Conservation (phyloP, 2,329 filamentous ascomycete species). For the Phaeophleospora eucalypticola region DNA sequence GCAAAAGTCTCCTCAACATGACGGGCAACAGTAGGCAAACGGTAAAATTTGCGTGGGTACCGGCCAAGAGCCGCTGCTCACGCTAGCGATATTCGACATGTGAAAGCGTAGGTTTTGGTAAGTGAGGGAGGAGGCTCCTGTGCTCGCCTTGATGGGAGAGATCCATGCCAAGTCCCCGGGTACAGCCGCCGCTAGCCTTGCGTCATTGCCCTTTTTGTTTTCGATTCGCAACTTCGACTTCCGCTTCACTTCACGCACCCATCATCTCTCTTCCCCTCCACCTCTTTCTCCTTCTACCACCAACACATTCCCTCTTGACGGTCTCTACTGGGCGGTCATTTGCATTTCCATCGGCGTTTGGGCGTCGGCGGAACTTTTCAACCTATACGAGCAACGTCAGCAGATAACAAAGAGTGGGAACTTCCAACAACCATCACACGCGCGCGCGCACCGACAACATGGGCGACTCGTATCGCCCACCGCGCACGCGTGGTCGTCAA, state of each 20-base stretch:
- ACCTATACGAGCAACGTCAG: background rate
- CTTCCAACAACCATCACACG: no score
- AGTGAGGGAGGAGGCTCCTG: no score
- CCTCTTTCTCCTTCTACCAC: background rate
- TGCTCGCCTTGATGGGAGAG: no score
- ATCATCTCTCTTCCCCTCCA: background rate
- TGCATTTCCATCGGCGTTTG: conserved; percentile 2
- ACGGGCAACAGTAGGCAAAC: no score
- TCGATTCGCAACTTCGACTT: conserved; percentile 1
- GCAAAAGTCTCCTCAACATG: no score
- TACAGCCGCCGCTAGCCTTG: background rate
- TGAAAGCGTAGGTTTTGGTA: no score
- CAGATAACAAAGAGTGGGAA: no score
- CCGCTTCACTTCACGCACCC: background rate
- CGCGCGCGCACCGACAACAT: conserved; percentile 1
- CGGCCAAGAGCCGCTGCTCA: no score
- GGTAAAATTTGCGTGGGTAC: no score
- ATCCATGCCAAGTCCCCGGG: no score
- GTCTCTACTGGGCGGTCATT: background rate
- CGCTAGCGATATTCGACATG: no score
- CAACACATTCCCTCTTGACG: background rate
- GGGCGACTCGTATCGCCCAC: conserved; percentile 13
- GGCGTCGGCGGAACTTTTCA: background rate
- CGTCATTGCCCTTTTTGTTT: background rate
- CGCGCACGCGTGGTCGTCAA: background rate